Base-by-base conservation (phyloP, 2,329 filamentous ascomycete species). In the Pseudogymnoascus sp. region DNA sequence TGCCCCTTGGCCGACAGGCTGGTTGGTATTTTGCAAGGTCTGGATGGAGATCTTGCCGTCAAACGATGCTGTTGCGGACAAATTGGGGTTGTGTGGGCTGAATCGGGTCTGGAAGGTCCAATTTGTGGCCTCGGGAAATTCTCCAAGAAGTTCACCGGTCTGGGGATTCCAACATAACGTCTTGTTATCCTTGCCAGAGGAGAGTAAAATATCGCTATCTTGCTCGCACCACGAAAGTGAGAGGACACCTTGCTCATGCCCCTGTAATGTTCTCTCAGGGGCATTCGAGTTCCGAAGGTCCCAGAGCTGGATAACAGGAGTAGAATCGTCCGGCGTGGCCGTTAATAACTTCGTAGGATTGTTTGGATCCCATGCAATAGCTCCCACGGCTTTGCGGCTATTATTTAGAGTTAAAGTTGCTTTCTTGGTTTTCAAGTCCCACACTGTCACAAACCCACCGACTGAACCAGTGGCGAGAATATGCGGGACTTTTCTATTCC, bases 371-470 rank as follows among this genome's bases (percentile, higher is more conserved):
- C 95, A 99, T 11, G 93, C 93, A 70, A 99, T 91, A 65, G 96
- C 89, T 76, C 93, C 97, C 71, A 98, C 92, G 62, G 93, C 84
- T 78, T 97, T 99, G 66, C 95, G 87, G 73, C 91, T 95, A 73
- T 90, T 90, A 81, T 97, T 99, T 68, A 99, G 81, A 37, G 93
- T 97, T 76, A 99, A 80, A 63, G 93, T 97, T 70, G 96, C 92
- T 79, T 96, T 97, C 84, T 96, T 98, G 11, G 91, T 92, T 81
- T 96, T 97, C 68, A 98, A 83, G 78, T 99, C 95, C 95, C 95
- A 99, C 16, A 99, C 93, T 2, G 95, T 98, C 37, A 98, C 93
- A 72, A 98, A 96, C 4, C 95, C 95, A 60, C 92, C 93, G 66
- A 87, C 89, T 73, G 93, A 93, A 68, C 95, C 95, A 8, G 93